These are phyloP conservation scores for Akanthomyces lecanii DNA, from an alignment of 2,329 filamentous ascomycete species.

Conservation along the genomic window DNA sequence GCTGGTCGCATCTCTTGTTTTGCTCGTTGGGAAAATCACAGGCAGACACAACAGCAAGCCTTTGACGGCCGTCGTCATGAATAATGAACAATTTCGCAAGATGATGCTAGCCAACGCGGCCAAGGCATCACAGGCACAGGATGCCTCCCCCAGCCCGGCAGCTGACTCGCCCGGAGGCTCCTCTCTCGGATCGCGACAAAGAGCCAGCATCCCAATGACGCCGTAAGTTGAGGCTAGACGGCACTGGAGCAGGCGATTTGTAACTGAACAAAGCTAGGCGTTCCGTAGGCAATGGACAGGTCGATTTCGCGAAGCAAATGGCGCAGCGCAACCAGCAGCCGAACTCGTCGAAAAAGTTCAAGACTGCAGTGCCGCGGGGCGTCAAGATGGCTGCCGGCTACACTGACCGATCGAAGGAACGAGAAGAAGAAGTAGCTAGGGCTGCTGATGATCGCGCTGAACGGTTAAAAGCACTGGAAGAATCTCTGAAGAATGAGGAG, in stretches of 20 bases:
- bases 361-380: slow-evolving; percentile 76
- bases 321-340: slow-evolving; percentile 61
- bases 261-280: slow-evolving; percentile 44
- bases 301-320: slow-evolving; percentile 79
- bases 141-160: slow-evolving; percentile 41
- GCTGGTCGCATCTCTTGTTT: background rate
- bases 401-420: slow-evolving; percentile 69
- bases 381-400: slow-evolving; percentile 77
- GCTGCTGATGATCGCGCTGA: slow-evolving; percentile 53
- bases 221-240: slow-evolving; percentile 54
- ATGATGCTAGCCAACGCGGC: slow-evolving; percentile 56
- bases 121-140: slow-evolving; percentile 36
- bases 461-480: slow-evolving; percentile 73
- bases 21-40: background rate
- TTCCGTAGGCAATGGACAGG: slow-evolving; percentile 49
- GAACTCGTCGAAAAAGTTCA: slow-evolving; percentile 67
- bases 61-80: slow-evolving; percentile 55
- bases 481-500: slow-evolving; percentile 75
- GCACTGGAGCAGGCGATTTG: background rate
- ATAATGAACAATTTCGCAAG: slow-evolving; percentile 90
- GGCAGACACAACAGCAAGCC: background rate
- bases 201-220: slow-evolving; percentile 87
- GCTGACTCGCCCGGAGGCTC: slow-evolving; percentile 24
- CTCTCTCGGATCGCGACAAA: slow-evolving; percentile 70
- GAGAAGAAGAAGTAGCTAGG: slow-evolving; percentile 52